A percentile compares a stretch with the other conserved stretches of the same genome.
phyloP scores from a whole-genome alignment of 1,284 basidiomycete species.

The Taiwanofungus camphoratus region DNA sequence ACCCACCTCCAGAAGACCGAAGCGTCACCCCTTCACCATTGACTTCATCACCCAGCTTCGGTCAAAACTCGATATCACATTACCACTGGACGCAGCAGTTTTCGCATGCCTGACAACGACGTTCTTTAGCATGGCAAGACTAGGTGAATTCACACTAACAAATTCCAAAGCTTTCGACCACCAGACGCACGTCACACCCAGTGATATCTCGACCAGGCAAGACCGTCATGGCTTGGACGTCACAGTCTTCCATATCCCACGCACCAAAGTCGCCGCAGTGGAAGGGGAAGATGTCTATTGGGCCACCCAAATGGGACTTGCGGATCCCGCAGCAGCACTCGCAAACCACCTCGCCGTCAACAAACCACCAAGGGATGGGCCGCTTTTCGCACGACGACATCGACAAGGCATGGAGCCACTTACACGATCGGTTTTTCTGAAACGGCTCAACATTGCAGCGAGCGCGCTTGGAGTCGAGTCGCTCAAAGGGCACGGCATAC shows the following conservation, averaged over 20 bases:
- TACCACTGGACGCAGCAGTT: slow-evolving; percentile 5
- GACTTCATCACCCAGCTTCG: neutral
- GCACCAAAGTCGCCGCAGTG: neutral
- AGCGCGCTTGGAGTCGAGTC: neutral
- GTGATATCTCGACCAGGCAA: neutral
- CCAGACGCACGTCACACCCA: neutral
- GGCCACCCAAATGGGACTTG: neutral
- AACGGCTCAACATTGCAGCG: neutral
- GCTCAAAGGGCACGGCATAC: slow-evolving; percentile 31
- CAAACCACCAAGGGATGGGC: neutral
- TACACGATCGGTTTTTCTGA: slow-evolving; percentile 1
- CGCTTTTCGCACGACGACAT: slow-evolving; percentile 3
- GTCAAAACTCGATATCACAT: neutral
- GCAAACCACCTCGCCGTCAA: slow-evolving; percentile 7
- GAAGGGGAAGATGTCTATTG: slow-evolving; percentile 8
- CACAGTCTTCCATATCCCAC: slow-evolving; percentile 1
- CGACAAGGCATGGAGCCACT: neutral
- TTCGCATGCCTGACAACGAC: slow-evolving; percentile 4
- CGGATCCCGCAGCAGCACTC: slow-evolving; percentile 2
- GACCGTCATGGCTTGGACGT: slow-evolving; percentile 1
- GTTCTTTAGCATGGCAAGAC: neutral
- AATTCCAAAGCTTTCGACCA: slow-evolving; percentile 1
- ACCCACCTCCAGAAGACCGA: neutral
- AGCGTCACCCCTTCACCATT: neutral
- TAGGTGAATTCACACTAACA: slow-evolving; percentile 2